A percentile compares a stretch with the other conserved stretches of the same genome.
Conservation (phyloP, 768 basidiomycete species). For the Clitopilus passeckerianus region DNA sequence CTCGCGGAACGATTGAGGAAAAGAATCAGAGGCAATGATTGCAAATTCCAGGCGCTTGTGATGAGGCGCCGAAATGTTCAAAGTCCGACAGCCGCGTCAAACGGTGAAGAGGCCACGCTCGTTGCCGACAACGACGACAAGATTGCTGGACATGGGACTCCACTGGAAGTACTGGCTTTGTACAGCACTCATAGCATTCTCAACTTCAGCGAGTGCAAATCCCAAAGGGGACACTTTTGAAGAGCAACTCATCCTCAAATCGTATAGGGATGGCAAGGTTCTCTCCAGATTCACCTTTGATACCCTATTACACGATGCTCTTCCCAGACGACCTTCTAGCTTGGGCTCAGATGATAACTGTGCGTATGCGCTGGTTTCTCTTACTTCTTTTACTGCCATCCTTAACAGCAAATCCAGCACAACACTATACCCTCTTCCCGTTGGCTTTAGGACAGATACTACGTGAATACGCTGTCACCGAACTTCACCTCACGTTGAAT, state of each 20-base stretch:
- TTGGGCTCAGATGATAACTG: conserved; percentile 44
- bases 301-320: conserved; percentile 48
- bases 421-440: conserved; percentile 86
- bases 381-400: not conserved
- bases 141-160: not conserved
- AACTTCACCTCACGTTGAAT: conserved; percentile 85
- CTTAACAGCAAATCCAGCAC: conserved; percentile 38
- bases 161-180: not conserved
- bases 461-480: conserved; percentile 78
- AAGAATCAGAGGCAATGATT: not conserved
- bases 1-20: not conserved
- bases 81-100: not conserved
- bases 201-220: conserved; percentile 3
- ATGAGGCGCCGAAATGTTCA: not conserved
- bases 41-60: not conserved
- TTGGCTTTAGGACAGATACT: conserved; percentile 84
- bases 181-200: not conserved
- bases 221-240: conserved; percentile 38
- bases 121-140: not conserved
- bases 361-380: conserved; percentile 16
- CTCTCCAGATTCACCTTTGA: conserved; percentile 77
- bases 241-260: conserved; percentile 36
- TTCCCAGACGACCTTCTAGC: conserved; percentile 51
- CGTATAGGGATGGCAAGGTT: conserved; percentile 81
- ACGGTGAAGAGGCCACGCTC: not conserved